phyloP scores from a whole-genome alignment of 441 rosid genomes.

The Hura crepitans region DNA sequence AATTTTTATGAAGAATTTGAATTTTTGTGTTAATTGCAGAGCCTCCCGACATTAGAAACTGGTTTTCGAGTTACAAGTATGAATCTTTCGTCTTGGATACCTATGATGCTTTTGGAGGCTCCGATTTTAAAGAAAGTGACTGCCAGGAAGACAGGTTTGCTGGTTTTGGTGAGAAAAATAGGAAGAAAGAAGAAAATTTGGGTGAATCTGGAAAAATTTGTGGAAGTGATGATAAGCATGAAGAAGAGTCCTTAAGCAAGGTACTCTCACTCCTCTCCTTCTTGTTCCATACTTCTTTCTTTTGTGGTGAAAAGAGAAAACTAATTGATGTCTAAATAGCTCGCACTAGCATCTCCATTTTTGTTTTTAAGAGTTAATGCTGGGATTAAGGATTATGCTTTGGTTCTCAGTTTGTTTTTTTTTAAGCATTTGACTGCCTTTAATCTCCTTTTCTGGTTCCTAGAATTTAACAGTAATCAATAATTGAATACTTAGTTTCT shows the following conservation, averaged over 20 bases:
- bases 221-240: conserved; percentile 11
- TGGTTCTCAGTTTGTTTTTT: not conserved
- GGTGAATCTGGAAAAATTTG: conserved; percentile 11
- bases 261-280: too few relatives aligned
- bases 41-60: conserved; percentile 47
- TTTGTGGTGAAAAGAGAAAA: too few relatives aligned
- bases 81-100: conserved; percentile 41
- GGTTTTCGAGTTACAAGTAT: conserved; percentile 45
- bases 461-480: not conserved
- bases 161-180: conserved; percentile 10
- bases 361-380: not conserved
- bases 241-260: conserved; percentile 4
- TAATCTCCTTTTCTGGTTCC: not conserved
- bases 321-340: not conserved
- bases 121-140: conserved; percentile 18
- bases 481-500: conserved; percentile 1
- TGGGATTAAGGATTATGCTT: not conserved
- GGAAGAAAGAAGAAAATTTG: conserved; percentile 18
- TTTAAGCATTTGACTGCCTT: not conserved
- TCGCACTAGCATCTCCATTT: too few relatives aligned
- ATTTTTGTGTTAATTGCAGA: conserved; percentile 27
- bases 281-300: too few relatives aligned
- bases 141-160: not conserved
- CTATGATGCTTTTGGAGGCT: conserved; percentile 19
- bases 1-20: not conserved